Conservation (phyloP, 2,329 filamentous ascomycete species). For the Aspergillus floridensis region DNA sequence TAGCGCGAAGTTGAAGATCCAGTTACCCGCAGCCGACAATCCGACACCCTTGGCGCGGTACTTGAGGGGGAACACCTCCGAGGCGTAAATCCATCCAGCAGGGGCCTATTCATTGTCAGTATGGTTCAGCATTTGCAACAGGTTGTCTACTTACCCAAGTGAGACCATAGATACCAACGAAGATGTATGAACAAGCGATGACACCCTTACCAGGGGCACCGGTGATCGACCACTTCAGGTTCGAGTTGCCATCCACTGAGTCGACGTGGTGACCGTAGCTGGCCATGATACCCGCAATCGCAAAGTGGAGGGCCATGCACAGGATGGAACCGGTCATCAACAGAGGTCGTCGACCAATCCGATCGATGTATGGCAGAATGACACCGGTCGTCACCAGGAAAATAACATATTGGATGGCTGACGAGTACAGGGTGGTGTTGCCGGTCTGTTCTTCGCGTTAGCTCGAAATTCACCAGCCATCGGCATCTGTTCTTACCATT, state of each 20-base stretch:
- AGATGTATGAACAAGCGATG: constrained; percentile 63
- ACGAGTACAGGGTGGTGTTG: constrained; percentile 49
- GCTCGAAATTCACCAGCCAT: background rate
- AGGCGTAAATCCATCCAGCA: constrained; percentile 57
- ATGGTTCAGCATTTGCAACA: too few species aligned
- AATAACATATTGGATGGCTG: constrained; percentile 57
- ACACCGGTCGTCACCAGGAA: constrained; percentile 54
- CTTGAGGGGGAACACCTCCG: constrained; percentile 63
- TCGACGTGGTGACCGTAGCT: constrained; percentile 47
- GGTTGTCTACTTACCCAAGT: constrained; percentile 41
- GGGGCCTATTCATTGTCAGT: constrained; percentile 45
- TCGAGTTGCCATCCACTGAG: constrained; percentile 48
- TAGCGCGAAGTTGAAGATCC: constrained; percentile 59
- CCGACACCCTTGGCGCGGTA: constrained; percentile 65
- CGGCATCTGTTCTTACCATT: constrained; percentile 33
- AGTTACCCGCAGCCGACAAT: constrained; percentile 60
- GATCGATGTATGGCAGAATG: constrained; percentile 52
- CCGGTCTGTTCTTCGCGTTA: constrained; percentile 28
- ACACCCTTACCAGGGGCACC: constrained; percentile 56
- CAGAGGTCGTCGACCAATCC: constrained; percentile 49
- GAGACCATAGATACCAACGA: constrained; percentile 36
- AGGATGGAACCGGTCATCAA: constrained; percentile 48
- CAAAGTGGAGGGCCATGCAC: constrained; percentile 51
- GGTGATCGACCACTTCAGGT: constrained; percentile 48
- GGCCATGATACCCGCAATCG: constrained; percentile 55